phyloP scores from a whole-genome alignment of 176 grass and related monocot species.

The Oryza punctata region DNA sequence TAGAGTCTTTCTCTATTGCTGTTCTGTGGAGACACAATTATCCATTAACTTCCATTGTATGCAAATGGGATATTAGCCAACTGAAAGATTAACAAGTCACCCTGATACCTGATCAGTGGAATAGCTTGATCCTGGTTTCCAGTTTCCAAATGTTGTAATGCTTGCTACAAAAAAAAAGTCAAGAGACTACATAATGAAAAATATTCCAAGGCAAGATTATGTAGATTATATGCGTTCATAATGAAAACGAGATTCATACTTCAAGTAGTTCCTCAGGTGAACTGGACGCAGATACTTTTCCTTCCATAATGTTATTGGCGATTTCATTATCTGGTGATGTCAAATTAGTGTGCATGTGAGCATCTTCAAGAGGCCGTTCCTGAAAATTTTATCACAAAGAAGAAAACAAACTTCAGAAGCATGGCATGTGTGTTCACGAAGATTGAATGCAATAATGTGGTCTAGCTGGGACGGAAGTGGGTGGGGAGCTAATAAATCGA shows the following conservation, averaged over 20 bases:
- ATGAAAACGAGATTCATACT: conserved; percentile 37
- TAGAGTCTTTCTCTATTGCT: conserved; percentile 74
- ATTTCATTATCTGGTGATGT: conserved; percentile 41
- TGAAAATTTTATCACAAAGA: conserved; percentile 18
- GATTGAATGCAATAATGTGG: conserved; percentile 7
- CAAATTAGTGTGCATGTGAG: conserved; percentile 36
- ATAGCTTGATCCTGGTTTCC: conserved; percentile 47
- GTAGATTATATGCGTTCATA: conserved; percentile 32
- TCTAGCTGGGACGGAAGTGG: not conserved
- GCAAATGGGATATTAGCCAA: conserved; percentile 2
- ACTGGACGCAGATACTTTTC: conserved; percentile 33
- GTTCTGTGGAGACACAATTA: conserved; percentile 48
- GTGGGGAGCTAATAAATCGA: not conserved
- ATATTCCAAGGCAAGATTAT: conserved; percentile 28
- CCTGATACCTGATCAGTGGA: conserved; percentile 51
- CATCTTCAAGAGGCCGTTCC: not conserved
- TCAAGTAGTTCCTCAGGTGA: conserved; percentile 54
- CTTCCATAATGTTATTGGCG: conserved; percentile 23
- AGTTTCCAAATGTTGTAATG: conserved; percentile 44
- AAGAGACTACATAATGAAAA: conserved; percentile 26
- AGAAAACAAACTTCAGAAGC: conserved; percentile 6
- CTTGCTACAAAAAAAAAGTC: conserved; percentile 41
- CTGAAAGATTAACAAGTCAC: conserved; percentile 29
- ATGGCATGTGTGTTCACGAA: conserved; percentile 6
- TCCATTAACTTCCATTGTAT: conserved; percentile 25